Percentiles rank a stretch among this genome's conserved stretches.
Conservation (phyloP, 2,329 filamentous ascomycete genomes). For the Xylariaceae sp. region DNA sequence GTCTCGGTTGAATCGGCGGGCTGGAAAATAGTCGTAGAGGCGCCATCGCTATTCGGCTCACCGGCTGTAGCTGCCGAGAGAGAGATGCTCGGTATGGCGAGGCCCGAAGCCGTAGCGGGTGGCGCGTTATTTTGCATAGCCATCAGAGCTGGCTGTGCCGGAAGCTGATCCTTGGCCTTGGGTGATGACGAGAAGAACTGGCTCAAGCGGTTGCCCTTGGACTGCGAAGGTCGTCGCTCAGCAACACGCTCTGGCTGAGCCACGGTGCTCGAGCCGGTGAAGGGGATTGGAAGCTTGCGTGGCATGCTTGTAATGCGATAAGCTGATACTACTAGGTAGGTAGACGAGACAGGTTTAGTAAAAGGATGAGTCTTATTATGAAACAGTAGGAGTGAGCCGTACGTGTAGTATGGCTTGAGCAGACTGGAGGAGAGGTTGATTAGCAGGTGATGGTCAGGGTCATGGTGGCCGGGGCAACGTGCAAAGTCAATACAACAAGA, state of each 20-base stretch:
- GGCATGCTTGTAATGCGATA: conserved; percentile 44
- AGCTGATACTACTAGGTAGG: conserved; percentile 16
- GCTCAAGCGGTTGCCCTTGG: conserved; percentile 70
- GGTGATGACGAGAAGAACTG: conserved; percentile 79
- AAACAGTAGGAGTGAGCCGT: conserved; percentile 8
- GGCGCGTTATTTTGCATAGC: conserved; percentile 50
- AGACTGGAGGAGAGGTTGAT: conserved; percentile 5
- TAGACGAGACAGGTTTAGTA: conserved; percentile 2
- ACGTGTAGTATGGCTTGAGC: conserved; percentile 3
- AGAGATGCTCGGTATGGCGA: conserved; percentile 84
- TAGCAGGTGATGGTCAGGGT: not conserved
- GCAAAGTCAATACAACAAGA: not conserved
- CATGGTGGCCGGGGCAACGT: not conserved
- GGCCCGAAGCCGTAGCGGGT: conserved; percentile 52
- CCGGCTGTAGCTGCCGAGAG: conserved; percentile 79
- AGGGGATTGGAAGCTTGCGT: conserved; percentile 54
- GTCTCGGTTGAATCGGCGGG: conserved; percentile 81
- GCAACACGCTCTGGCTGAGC: conserved; percentile 44
- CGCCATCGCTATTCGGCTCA: conserved; percentile 65
- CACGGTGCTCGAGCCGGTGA: conserved; percentile 47
- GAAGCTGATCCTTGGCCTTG: conserved; percentile 63
- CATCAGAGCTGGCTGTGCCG: conserved; percentile 63
- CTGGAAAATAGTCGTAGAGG: conserved; percentile 74
- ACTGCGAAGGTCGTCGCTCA: conserved; percentile 55
- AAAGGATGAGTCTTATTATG: conserved; percentile 12